Conservation (phyloP, 2,329 filamentous ascomycete species). For the Diaporthe eres region DNA sequence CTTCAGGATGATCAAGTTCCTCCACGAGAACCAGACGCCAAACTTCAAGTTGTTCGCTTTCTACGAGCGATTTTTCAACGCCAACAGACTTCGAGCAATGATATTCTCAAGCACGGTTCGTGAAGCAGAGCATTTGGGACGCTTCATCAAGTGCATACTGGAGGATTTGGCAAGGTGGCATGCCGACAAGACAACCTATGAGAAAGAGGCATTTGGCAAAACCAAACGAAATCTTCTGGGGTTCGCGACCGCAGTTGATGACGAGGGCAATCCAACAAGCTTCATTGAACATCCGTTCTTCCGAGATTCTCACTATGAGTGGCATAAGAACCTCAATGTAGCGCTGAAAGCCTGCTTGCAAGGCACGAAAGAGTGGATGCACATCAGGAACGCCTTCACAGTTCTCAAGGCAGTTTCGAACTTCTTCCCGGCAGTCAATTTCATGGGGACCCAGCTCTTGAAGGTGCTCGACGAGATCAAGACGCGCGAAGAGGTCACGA, state of each 20-base stretch:
- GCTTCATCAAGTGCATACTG: conserved; percentile 87
- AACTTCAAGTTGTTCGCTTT: conserved; percentile 90
- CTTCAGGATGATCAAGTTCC: conserved; percentile 86
- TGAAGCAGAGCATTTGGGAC: conserved; percentile 93
- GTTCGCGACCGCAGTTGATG: conserved; percentile 81
- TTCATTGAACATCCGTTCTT: conserved; percentile 90
- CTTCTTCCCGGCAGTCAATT: conserved; percentile 90
- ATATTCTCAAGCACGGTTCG: conserved; percentile 92
- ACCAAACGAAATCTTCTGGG: conserved; percentile 72
- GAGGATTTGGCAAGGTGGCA: conserved; percentile 90
- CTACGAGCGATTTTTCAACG: conserved; percentile 86
- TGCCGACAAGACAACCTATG: conserved; percentile 79
- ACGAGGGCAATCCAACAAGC: conserved; percentile 77
- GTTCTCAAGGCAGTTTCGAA: conserved; percentile 85
- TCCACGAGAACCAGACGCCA: conserved; percentile 87
- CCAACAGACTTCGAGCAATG: conserved; percentile 83
- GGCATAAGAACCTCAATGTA: conserved; percentile 86
- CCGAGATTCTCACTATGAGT: conserved; percentile 86
- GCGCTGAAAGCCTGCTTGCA: conserved; percentile 87
- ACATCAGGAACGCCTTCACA: conserved; percentile 95
- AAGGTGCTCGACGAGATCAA: conserved; percentile 77
- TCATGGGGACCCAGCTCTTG: conserved; percentile 81
- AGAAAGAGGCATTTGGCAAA: conserved; percentile 82
- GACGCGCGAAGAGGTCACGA: conserved; percentile 69
- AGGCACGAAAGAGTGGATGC: conserved; percentile 89